These are phyloP conservation scores for Candida sojae DNA, from an alignment of 1,139 yeast genomes.

Conservation along the genomic window DNA sequence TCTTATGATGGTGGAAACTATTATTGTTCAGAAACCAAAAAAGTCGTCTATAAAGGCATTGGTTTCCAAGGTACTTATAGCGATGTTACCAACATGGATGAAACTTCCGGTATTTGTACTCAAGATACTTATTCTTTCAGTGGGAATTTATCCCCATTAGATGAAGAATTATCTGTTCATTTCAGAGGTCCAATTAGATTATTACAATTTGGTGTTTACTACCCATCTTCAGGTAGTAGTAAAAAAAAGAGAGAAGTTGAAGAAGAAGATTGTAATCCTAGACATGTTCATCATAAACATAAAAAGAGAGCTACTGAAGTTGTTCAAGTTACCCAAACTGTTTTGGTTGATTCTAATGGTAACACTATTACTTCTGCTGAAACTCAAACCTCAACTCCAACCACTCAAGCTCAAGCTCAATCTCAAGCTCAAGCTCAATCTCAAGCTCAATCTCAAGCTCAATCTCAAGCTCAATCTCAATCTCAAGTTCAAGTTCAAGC, in stretches of 20 bases:
- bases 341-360: constrained; percentile 61
- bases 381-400: constrained; percentile 25
- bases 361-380: constrained; percentile 39
- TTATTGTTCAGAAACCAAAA: constrained; percentile 72
- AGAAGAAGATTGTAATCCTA: constrained; percentile 42
- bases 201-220: constrained; percentile 65
- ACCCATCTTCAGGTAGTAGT: constrained; percentile 37
- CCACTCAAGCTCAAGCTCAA: constrained; percentile 19
- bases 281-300: constrained; percentile 63
- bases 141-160: constrained; percentile 68
- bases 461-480: neutral
- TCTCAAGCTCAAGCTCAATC: neutral
- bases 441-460: constrained; percentile 11
- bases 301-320: constrained; percentile 59
- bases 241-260: constrained; percentile 30
- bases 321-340: constrained; percentile 76
- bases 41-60: constrained; percentile 65
- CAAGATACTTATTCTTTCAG: constrained; percentile 52
- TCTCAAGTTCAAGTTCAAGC: no score
- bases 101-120: constrained; percentile 50
- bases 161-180: constrained; percentile 75
- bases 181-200: constrained; percentile 75
- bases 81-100: constrained; percentile 57
- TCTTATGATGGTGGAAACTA: constrained; percentile 58
- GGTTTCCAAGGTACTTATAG: constrained; percentile 68